Evolutionary conservation across 2,329 filamentous ascomycete genomes (phyloP).

Genomic region (Botrytis elliptica): DNA sequence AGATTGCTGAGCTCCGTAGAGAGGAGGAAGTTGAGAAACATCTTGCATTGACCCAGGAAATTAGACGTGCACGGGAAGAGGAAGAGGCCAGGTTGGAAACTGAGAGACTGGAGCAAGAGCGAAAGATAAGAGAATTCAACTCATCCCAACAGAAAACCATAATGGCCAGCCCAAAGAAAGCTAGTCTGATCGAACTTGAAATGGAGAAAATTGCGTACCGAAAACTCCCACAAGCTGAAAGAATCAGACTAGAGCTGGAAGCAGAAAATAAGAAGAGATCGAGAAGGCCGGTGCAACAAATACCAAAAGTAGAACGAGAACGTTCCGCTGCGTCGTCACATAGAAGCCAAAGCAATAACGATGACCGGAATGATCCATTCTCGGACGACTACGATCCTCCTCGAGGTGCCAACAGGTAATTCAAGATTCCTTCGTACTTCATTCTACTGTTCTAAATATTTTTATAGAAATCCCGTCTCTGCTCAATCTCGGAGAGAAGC

Average conservation of each 20-base stretch:
- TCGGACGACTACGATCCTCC: background rate
- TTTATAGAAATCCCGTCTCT: background rate
- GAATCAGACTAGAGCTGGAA: background rate
- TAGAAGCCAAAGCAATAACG: conserved; percentile 22
- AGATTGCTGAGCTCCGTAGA: background rate
- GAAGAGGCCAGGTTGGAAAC: background rate
- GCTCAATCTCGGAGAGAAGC: background rate
- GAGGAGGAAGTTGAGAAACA: background rate
- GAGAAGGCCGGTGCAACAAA: conserved; percentile 20
- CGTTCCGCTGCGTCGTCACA: conserved; percentile 9
- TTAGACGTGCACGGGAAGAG: background rate
- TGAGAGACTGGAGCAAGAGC: background rate
- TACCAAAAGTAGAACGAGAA: conserved; percentile 24
- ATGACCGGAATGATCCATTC: background rate
- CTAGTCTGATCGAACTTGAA: background rate
- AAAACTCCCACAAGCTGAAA: conserved; percentile 1
- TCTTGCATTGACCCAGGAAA: background rate
- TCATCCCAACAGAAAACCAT: no score
- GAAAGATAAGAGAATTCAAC: background rate
- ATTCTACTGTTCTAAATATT: conserved; percentile 10
- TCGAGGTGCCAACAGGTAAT: conserved; percentile 21
- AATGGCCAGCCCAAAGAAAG: background rate
- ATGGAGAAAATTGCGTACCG: background rate
- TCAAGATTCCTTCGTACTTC: background rate
- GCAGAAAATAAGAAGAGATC: conserved; percentile 14